These are phyloP conservation scores for Ogataea ganodermae DNA, from an alignment of 805 yeast species.

Conservation along the genomic window DNA sequence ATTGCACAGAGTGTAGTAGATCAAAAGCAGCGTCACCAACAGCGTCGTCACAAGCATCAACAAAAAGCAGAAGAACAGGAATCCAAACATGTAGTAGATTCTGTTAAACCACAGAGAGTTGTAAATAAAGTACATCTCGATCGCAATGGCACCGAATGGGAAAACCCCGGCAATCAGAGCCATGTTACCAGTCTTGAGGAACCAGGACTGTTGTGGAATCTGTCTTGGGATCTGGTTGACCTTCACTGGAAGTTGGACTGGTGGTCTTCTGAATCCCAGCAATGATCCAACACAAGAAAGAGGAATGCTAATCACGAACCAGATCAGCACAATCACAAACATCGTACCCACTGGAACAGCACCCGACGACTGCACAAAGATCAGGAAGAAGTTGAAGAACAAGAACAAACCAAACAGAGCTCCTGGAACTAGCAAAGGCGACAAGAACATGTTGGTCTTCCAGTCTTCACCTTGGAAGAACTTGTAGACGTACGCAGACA, in stretches of 20 bases:
- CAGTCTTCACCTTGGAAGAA: slow-evolving; percentile 90
- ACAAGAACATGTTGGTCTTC: slow-evolving; percentile 80
- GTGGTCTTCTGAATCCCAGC: slow-evolving; percentile 62
- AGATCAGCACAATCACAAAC: slow-evolving; percentile 73
- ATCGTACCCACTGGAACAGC: slow-evolving; percentile 93
- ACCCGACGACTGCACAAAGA: slow-evolving; percentile 81
- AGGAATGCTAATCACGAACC: slow-evolving; percentile 88
- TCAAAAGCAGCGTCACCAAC: slow-evolving; percentile 75
- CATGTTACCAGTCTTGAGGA: slow-evolving; percentile 65
- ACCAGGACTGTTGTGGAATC: slow-evolving; percentile 89
- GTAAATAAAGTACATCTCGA: slow-evolving; percentile 91
- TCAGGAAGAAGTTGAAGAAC: slow-evolving; percentile 77
- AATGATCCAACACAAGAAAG: slow-evolving; percentile 82
- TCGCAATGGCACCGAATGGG: slow-evolving; percentile 94
- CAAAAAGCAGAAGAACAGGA: slow-evolving; percentile 83
- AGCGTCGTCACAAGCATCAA: slow-evolving; percentile 81
- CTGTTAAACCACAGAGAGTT: slow-evolving; percentile 91
- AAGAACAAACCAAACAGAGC: slow-evolving; percentile 61
- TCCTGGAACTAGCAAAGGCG: slow-evolving; percentile 89
- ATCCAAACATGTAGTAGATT: slow-evolving; percentile 96
- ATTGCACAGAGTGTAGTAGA: slow-evolving; percentile 80
- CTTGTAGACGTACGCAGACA: slow-evolving; percentile 83
- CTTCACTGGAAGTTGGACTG: slow-evolving; percentile 62
- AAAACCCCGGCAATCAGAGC: slow-evolving; percentile 81
- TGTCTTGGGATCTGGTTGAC: slow-evolving; percentile 97